Conservation (phyloP, 164 flowering plant genomes). For the Litsea cubeba region DNA sequence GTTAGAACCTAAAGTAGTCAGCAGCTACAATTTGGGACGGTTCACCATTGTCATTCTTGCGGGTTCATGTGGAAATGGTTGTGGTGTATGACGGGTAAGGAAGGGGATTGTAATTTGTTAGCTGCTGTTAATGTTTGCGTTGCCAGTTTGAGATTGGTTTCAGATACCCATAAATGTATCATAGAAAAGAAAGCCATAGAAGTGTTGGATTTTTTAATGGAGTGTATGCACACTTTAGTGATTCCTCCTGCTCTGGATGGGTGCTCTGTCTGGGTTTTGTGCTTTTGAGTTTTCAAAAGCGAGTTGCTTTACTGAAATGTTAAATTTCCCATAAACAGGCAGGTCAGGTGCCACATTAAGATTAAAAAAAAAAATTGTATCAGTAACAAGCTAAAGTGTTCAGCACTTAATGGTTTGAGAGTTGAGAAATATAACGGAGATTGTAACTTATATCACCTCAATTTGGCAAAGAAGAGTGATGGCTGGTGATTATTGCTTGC, state of each 20-base stretch:
- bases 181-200: not conserved
- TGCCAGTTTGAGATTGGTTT: slow-evolving; percentile 1
- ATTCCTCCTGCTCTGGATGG: not conserved
- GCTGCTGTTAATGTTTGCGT: not conserved
- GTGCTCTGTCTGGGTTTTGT: not conserved
- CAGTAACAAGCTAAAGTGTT: no score
- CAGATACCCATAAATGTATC: not conserved
- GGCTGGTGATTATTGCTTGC: no score
- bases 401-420: no score
- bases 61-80: not conserved
- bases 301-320: slow-evolving; percentile 3
- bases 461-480: no score
- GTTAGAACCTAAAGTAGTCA: not conserved
- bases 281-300: not conserved
- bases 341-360: no score
- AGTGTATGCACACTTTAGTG: not conserved
- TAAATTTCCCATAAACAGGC: no score
- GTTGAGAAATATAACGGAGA: no score
- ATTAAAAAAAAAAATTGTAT: no score
- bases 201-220: not conserved
- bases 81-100: not conserved
- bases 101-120: slow-evolving; percentile 3
- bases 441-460: no score
- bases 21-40: not conserved
- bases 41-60: not conserved